Base-by-base conservation (phyloP, 371 early-diverging fungal species). In the Smittium culicis region DNA sequence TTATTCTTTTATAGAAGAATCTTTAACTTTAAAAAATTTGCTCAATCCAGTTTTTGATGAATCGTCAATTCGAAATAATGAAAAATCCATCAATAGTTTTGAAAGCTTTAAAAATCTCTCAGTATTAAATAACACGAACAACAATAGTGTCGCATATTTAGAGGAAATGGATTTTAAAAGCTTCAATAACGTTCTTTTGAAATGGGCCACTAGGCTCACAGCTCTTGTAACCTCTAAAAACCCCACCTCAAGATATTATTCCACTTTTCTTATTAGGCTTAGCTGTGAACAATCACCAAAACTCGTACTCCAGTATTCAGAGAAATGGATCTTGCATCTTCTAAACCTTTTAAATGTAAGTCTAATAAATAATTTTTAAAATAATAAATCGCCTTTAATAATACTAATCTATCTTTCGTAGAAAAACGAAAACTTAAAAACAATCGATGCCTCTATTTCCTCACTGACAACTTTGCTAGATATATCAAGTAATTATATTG, bases 281-380 rank as follows among this genome's bases (percentile, higher is more conserved):
- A 27, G 32, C 8, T 32, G 29, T 32, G 63, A 62, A 33, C 63
- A 62, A n/a, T 62, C 63, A 27, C 24, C 11, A 24, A 2, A 24
- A 5, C 2, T 62, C 34, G n/a, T 62, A 32, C 24, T 32, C 20
- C 29, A 24, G 5, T 5, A n/a, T 8, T 17, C 24, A 16, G 63
- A 62, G n/a, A 62, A 62, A 33, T 62, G 63, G 63, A 30, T 34
- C n/a, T 8, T 62, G n/a, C 63, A 62, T 31, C 34, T 62, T 28
- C 5, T 62, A 2, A 34, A 24, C 16, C n/a, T 62, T 24, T 32
- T 62, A n/a, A 8, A 28, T 16, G 60, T 59, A 59, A 59, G 60
- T 11, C 45, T 20, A 45, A 45, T 45, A 45, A 14, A 14, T 45
- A 45, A 14, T 45, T 45, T 8, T 14, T 14, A 45, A 45, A 8